Percentiles rank a stretch among this genome's conserved stretches.
Conservation (phyloP, 169 alveolate genomes). For the Plasmodium chabaudi region DNA sequence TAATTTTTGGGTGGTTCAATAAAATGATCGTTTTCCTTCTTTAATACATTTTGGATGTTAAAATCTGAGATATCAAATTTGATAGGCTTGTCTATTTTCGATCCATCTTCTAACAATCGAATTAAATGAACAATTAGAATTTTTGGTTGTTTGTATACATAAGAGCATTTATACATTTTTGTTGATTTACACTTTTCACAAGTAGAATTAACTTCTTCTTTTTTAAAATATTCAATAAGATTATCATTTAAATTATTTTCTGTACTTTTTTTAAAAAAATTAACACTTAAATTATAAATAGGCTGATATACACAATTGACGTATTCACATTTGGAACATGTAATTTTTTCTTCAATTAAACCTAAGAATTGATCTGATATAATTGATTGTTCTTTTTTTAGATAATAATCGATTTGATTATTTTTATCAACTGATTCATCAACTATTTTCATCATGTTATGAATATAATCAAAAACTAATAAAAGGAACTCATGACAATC, state of each 20-base stretch:
- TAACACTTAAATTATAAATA: constrained; percentile 62
- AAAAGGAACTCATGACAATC: constrained; percentile 75
- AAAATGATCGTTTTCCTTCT: constrained; percentile 23
- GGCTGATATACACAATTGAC: constrained; percentile 64
- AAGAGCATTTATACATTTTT: constrained; percentile 50
- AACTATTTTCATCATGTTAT: constrained; percentile 63
- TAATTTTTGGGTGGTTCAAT: constrained; percentile 51
- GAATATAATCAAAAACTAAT: constrained; percentile 51
- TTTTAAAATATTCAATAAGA: constrained; percentile 60
- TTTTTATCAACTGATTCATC: constrained; percentile 50
- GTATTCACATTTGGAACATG: constrained; percentile 66
- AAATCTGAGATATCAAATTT: constrained; percentile 40
- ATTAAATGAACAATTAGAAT: constrained; percentile 52
- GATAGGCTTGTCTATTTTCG: constrained; percentile 61
- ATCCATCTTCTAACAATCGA: constrained; percentile 57
- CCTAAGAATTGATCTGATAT: constrained; percentile 69
- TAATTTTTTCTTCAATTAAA: constrained; percentile 70
- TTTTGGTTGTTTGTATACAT: constrained; percentile 63
- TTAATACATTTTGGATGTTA: constrained; percentile 46
- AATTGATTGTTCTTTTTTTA: constrained; percentile 58
- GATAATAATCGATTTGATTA: constrained; percentile 52
- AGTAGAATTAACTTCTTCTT: constrained; percentile 73
- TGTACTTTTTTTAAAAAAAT: constrained; percentile 67
- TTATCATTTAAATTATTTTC: constrained; percentile 72
- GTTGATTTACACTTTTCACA: constrained; percentile 72